phyloP scores from a whole-genome alignment of 768 basidiomycete genomes.

The Mrakia frigida region DNA sequence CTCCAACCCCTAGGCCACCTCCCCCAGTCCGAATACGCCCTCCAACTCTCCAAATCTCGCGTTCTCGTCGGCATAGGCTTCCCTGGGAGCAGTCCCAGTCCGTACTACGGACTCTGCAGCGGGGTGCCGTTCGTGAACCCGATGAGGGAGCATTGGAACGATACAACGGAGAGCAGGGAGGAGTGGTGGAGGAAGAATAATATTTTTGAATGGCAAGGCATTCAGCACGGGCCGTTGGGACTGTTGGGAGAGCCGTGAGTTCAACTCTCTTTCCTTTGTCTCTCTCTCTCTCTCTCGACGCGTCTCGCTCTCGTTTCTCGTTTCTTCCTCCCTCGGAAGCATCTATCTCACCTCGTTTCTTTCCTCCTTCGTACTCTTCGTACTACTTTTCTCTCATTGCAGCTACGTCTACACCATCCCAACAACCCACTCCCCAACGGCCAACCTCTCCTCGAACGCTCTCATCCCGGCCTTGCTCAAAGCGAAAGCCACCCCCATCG shows the following conservation, averaged over 20 bases:
- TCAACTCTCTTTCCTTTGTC: not conserved
- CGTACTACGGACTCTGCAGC: constrained; percentile 30
- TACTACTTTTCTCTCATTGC: no score
- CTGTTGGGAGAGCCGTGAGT: not conserved
- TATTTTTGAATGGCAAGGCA: constrained; percentile 19
- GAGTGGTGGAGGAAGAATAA: constrained; percentile 17
- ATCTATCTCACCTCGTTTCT: not conserved
- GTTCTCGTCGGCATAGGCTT: constrained; percentile 33
- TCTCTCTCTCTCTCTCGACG: not conserved
- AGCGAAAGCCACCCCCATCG: constrained; percentile 7
- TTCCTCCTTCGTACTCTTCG: not conserved
- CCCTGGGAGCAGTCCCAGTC: constrained; percentile 25
- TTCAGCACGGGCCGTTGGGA: not conserved
- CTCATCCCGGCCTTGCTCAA: not conserved
- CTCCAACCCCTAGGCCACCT: not conserved
- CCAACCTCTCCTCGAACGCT: not conserved
- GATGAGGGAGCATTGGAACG: not conserved
- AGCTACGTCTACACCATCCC: constrained; percentile 21
- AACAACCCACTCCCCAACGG: not conserved
- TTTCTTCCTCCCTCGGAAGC: not conserved
- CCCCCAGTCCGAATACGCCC: not conserved
- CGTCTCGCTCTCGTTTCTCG: not conserved
- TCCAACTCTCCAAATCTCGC: constrained; percentile 22
- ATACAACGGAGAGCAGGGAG: not conserved
- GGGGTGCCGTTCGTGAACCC: constrained; percentile 32